Evolutionary conservation across 257 asterid genomes (phyloP).

Genomic region (Rhazya stricta): DNA sequence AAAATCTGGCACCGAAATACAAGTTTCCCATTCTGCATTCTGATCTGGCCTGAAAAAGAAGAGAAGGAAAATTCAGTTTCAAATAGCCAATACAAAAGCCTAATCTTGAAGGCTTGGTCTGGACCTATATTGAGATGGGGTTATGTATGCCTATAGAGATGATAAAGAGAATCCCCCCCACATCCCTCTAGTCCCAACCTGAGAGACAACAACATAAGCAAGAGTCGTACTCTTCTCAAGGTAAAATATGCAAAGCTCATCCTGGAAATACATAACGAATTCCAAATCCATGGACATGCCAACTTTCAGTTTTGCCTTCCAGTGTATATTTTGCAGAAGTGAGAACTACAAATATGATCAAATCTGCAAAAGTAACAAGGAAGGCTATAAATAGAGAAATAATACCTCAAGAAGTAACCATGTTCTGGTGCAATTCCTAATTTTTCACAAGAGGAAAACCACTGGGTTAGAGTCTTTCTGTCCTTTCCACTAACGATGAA

Average conservation of each 20-base stretch:
- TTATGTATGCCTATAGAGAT: not conserved
- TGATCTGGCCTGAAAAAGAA: constrained; percentile 44
- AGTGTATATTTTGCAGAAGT: not conserved
- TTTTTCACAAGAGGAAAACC: constrained; percentile 64
- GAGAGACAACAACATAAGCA: not conserved
- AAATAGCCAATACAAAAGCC: not conserved
- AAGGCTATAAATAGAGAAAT: not conserved
- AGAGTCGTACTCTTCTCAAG: not conserved
- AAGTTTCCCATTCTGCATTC: constrained; percentile 63
- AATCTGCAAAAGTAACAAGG: not conserved
- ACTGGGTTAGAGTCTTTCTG: constrained; percentile 44
- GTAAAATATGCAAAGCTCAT: not conserved
- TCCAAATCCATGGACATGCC: not conserved
- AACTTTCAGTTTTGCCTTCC: not conserved
- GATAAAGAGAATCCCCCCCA: not conserved
- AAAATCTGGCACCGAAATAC: constrained; percentile 58
- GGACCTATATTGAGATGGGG: not conserved
- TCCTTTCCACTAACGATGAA: constrained; percentile 76
- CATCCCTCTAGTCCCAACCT: not conserved
- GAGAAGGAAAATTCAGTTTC: not conserved
- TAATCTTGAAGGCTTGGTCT: too few relatives aligned
- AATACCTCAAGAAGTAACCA: constrained; percentile 69
- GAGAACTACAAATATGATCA: not conserved
- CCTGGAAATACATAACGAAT: not conserved
- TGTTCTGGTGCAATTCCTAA: constrained; percentile 78